Evolutionary conservation across 2,329 filamentous ascomycete species (phyloP), one percentile per base, ranked within the genome.

Genomic region (Sporothrix brunneoviolacea): DNA sequence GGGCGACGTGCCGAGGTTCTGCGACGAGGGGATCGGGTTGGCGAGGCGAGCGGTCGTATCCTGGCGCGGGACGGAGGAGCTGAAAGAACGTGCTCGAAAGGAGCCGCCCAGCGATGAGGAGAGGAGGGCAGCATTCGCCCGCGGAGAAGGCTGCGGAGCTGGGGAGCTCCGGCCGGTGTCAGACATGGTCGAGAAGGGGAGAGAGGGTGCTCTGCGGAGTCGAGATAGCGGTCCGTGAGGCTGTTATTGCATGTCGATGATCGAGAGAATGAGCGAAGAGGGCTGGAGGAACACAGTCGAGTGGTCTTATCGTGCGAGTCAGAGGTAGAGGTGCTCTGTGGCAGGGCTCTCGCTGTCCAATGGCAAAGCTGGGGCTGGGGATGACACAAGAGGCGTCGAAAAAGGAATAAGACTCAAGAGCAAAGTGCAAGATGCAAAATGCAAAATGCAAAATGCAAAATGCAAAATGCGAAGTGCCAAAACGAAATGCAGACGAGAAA

Each of bases 41-140:
- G 78, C 79, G 48, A 84, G 72, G 55, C 80, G 75, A 51, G 81
- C 81, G 46, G 77, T 84, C 42, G 77, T 70, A 55, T 81, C 74
- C 46, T 76, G 77, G 64, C 81, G 76, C 38, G 77, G 77, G 22
- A 77, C 61, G 8, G 79, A 79, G 44, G 74, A 72, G 51, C 73
- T 71, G 55, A 70, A 72, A 10, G 69, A 72, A 33, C 72, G 72
- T 52, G 70, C 62, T 33, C 68, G 69, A 41, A 68, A 64, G 12
- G 76, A 74, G n/a, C 45, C 48, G 35, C 68, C 64, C 6, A 75
- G 71, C 27, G 78, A 79, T 2, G 73, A 72, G 4, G 75, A 68
- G 52, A 72, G 64, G 49, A 69, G 58, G 54, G 68, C 62, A 54
- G 65, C 63, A 57, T 67, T 55, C 63, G 70, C 61, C 18, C 41